phyloP scores from a whole-genome alignment of 257 asterid species.

The Solanum tarijense region DNA sequence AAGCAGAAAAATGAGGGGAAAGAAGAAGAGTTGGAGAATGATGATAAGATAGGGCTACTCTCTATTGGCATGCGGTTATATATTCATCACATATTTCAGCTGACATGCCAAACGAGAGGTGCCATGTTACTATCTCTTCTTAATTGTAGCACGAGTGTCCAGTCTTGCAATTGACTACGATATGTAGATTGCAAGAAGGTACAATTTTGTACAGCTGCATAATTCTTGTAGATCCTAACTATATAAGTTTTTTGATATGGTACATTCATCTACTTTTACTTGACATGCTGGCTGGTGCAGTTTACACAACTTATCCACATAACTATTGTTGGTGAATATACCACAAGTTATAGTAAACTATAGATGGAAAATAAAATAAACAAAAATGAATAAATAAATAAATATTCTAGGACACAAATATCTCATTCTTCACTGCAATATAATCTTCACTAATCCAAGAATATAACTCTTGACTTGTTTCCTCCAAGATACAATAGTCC shows the following conservation, averaged over 20 bases:
- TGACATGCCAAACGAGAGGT: slow-evolving; percentile 58
- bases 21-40: background rate
- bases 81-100: background rate
- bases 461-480: no score
- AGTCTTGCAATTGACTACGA: no score
- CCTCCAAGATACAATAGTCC: no score
- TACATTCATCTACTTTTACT: background rate
- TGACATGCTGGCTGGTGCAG: background rate
- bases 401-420: no score
- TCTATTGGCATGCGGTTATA: slow-evolving; percentile 27
- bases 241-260: background rate
- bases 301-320: background rate
- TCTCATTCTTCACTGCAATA: no score
- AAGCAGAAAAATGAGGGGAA: background rate
- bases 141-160: background rate
- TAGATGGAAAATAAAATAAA: no score
- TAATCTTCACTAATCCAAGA: no score
- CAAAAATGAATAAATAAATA: no score
- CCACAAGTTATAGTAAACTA: no score
- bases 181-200: background rate
- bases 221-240: background rate
- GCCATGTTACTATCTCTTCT: slow-evolving; percentile 38
- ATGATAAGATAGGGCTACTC: slow-evolving; percentile 32
- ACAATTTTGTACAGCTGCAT: background rate
- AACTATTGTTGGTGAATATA: background rate